A percentile compares a stretch with the other conserved stretches of the same genome.
Conservation (phyloP, 2,329 filamentous ascomycete species). For the Claviceps fusiformis region DNA sequence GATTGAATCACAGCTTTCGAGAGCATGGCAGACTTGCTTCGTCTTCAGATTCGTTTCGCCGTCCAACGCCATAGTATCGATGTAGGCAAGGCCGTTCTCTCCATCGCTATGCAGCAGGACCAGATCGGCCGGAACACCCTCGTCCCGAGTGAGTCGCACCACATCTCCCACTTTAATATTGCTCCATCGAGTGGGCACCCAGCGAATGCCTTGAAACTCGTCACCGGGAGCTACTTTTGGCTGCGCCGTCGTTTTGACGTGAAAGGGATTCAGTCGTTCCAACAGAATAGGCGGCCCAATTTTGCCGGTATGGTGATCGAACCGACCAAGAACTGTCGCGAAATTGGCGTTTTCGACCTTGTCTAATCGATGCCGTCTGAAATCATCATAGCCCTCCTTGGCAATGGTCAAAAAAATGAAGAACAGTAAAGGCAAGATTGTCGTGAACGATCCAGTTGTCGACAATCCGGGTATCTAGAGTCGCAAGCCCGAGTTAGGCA, state of each 20-base stretch:
- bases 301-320: constrained; percentile 20
- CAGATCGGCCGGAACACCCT: constrained; percentile 72
- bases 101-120: constrained; percentile 65
- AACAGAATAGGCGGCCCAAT: constrained; percentile 11
- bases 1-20: constrained; percentile 43
- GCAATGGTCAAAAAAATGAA: constrained; percentile 69
- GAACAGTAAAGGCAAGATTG: constrained; percentile 58
- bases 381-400: constrained; percentile 82
- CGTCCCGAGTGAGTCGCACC: constrained; percentile 47
- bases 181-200: constrained; percentile 37
- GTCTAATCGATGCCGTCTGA: constrained; percentile 65
- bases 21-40: constrained; percentile 51
- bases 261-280: constrained; percentile 20
- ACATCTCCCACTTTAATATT: constrained; percentile 37
- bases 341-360: constrained; percentile 59
- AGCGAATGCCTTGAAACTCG: constrained; percentile 44
- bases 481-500: not conserved
- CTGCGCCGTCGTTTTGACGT: constrained; percentile 15
- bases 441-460: constrained; percentile 64
- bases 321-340: constrained; percentile 30
- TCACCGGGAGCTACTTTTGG: constrained; percentile 29
- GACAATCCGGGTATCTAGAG: constrained; percentile 51
- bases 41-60: constrained; percentile 73
- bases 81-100: constrained; percentile 66
- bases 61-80: constrained; percentile 75